A percentile compares a stretch with the other conserved stretches of the same genome.
These are phyloP conservation scores for Arachnopeziza araneosa DNA, from an alignment of 2,329 filamentous ascomycete genomes.

Conservation along the genomic window DNA sequence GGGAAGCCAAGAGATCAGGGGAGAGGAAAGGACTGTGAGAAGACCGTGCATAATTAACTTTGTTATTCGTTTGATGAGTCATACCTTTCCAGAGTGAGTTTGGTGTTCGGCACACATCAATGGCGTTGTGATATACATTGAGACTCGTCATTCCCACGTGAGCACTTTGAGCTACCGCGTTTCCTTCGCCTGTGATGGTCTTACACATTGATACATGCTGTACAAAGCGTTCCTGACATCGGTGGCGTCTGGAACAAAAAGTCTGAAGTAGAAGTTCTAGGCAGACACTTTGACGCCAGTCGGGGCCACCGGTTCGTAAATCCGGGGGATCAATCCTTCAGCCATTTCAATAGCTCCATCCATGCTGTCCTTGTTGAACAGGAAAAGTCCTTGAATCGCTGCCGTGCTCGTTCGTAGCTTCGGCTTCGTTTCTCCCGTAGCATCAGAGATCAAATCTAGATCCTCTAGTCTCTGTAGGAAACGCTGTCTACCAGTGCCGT, in stretches of 20 bases:
- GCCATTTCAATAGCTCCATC: conserved; percentile 80
- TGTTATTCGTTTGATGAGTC: neutral
- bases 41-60: neutral
- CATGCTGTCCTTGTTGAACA: conserved; percentile 92
- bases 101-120: no score
- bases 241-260: neutral
- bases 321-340: conserved; percentile 56
- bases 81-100: no score
- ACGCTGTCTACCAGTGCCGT: conserved; percentile 53
- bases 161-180: no score
- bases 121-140: no score
- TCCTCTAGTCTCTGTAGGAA: conserved; percentile 69
- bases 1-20: no score
- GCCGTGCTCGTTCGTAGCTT: conserved; percentile 68
- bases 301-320: conserved; percentile 41
- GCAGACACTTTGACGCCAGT: conserved; percentile 13
- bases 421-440: conserved; percentile 9
- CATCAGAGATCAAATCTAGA: conserved; percentile 63
- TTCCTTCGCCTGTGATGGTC: neutral
- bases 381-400: conserved; percentile 85
- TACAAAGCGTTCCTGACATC: neutral
- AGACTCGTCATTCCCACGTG: no score
- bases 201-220: neutral
- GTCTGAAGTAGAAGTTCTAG: neutral
- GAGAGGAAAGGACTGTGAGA: neutral